A percentile compares a stretch with the other conserved stretches of the same genome.
Conservation (phyloP, 2,329 filamentous ascomycete genomes). For the Aspergillus fischeri region DNA sequence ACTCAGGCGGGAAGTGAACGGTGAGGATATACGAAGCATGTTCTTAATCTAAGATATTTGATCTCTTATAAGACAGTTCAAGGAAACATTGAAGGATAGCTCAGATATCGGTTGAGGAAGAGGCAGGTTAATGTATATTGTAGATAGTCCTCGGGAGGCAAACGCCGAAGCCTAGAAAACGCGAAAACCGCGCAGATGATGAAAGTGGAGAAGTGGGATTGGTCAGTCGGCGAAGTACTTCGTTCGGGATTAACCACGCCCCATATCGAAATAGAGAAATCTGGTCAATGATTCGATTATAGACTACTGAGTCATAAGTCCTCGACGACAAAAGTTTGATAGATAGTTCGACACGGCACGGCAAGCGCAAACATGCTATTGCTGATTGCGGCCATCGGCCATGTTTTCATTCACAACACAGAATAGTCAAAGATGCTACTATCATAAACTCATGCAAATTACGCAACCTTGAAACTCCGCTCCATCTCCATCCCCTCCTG, state of each 20-base stretch:
- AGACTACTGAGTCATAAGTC: too few species aligned
- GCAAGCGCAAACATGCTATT: too few species aligned
- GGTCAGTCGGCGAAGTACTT: neutral
- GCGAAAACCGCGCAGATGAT: slow-evolving; percentile 2
- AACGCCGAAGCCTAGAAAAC: neutral
- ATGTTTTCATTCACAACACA: neutral
- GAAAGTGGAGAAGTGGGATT: neutral
- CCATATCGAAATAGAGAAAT: neutral
- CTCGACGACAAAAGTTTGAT: neutral
- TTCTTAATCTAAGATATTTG: neutral
- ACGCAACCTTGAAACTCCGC: slow-evolving; percentile 22
- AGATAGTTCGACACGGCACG: neutral
- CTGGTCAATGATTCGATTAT: neutral
- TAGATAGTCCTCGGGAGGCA: neutral
- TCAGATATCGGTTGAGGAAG: neutral
- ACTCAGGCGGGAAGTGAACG: neutral
- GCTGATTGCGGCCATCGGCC: neutral
- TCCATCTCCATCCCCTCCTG: slow-evolving; percentile 38
- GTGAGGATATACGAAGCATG: neutral
- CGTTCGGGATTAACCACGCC: neutral
- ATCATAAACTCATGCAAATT: slow-evolving; percentile 9
- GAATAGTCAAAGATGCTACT: slow-evolving; percentile 9
- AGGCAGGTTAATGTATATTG: neutral
- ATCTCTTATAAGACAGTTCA: neutral
- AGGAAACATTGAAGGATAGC: neutral